Evolutionary conservation across 768 basidiomycete species (phyloP).

Genomic region (Ephemerocybe angulata): DNA sequence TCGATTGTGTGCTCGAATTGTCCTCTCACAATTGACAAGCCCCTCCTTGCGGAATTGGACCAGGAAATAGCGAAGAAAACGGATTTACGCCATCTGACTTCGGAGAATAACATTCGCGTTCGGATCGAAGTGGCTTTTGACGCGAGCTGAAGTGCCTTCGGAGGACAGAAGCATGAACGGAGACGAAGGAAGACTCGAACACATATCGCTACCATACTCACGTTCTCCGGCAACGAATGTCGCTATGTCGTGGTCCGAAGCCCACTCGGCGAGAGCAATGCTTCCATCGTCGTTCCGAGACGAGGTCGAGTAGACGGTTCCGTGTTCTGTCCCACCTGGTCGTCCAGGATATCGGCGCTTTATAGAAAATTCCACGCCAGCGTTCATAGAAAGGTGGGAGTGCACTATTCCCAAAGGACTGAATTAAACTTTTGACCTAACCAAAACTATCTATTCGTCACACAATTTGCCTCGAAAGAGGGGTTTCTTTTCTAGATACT

Average conservation of each 20-base stretch:
- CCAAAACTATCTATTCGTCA: background rate
- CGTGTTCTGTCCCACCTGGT: background rate
- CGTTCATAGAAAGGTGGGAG: constrained; percentile 7
- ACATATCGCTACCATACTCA: constrained; percentile 2
- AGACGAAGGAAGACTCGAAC: background rate
- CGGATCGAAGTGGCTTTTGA: background rate
- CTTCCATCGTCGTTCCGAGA: background rate
- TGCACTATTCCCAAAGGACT: background rate
- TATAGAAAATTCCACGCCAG: background rate
- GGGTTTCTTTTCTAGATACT: constrained; percentile 1
- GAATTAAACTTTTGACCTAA: background rate
- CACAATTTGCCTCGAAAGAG: constrained; percentile 2
- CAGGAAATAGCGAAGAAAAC: background rate
- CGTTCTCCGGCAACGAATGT: constrained; percentile 7
- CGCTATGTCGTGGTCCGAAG: background rate
- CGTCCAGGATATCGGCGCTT: constrained; percentile 2
- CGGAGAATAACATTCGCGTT: background rate
- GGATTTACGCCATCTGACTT: background rate
- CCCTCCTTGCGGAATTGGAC: background rate
- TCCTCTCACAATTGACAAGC: background rate
- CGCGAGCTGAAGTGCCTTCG: background rate
- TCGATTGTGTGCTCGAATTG: background rate
- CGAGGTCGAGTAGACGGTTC: background rate
- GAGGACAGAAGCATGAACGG: background rate
- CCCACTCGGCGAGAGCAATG: background rate